These are phyloP conservation scores for Podaxis carcinomalis DNA, from an alignment of 768 basidiomycete genomes.

Conservation along the genomic window DNA sequence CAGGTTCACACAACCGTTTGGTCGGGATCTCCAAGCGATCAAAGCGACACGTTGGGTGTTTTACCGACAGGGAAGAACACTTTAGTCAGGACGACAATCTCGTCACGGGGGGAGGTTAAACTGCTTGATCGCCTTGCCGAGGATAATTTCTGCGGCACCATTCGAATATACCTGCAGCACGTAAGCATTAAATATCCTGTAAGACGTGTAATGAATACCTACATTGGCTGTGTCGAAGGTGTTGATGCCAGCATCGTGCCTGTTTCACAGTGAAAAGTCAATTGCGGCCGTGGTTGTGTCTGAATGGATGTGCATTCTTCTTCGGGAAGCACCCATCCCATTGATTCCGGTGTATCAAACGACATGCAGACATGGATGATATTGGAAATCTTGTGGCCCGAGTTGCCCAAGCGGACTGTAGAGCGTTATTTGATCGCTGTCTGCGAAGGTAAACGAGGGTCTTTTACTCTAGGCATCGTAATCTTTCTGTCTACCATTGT, in stretches of 20 bases:
- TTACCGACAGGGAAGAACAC: slow-evolving; percentile 29
- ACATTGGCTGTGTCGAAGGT: slow-evolving; percentile 58
- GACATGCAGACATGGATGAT: slow-evolving; percentile 31
- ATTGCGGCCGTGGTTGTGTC: not conserved
- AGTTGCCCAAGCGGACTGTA: not conserved
- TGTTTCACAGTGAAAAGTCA: slow-evolving; percentile 12
- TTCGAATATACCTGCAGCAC: slow-evolving; percentile 53
- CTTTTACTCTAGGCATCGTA: not conserved
- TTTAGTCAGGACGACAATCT: slow-evolving; percentile 83
- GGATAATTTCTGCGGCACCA: slow-evolving; percentile 58
- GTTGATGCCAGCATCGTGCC: slow-evolving; percentile 59
- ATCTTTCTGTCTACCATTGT: not conserved
- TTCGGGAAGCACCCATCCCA: slow-evolving; percentile 41
- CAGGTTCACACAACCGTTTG: slow-evolving; percentile 49
- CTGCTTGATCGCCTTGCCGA: slow-evolving; percentile 69
- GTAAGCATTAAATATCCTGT: not conserved
- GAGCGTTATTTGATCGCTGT: not conserved
- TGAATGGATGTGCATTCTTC: slow-evolving; percentile 34
- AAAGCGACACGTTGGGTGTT: slow-evolving; percentile 6
- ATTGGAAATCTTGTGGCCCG: not conserved
- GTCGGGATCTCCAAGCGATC: slow-evolving; percentile 22
- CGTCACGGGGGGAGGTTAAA: slow-evolving; percentile 59
- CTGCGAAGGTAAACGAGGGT: not conserved
- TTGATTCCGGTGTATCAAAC: slow-evolving; percentile 51
- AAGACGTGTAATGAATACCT: not conserved